phyloP scores from a whole-genome alignment of 768 basidiomycete genomes.

The Hydnomerulius pinastri region DNA sequence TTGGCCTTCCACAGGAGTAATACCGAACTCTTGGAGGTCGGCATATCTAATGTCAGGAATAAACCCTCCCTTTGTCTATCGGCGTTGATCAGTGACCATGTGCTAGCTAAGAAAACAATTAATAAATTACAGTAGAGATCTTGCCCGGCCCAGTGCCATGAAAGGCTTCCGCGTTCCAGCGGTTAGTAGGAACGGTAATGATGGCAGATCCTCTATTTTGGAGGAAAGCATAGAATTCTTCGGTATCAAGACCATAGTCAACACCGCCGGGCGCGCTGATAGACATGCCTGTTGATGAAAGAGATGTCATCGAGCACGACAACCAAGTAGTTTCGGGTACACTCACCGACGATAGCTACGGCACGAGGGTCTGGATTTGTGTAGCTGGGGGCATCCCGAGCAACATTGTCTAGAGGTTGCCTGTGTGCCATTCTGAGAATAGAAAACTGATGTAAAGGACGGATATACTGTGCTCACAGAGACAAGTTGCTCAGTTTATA shows the following conservation, averaged over 20 bases:
- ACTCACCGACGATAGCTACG: neutral
- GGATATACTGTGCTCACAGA: too few relatives aligned
- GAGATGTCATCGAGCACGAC: neutral
- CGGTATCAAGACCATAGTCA: neutral
- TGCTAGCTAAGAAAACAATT: neutral
- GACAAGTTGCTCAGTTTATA: too few relatives aligned
- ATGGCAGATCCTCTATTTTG: neutral
- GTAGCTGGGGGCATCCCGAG: too few relatives aligned
- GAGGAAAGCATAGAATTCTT: neutral
- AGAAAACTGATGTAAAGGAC: too few relatives aligned
- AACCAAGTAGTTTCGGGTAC: neutral
- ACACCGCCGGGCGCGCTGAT: neutral
- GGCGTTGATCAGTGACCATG: neutral
- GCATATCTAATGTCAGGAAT: neutral
- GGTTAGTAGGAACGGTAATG: neutral
- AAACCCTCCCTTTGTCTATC: neutral
- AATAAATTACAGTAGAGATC: neutral
- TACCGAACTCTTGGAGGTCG: conserved; percentile 35
- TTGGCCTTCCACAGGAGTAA: conserved; percentile 7
- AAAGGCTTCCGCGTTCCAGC: neutral
- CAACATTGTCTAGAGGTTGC: too few relatives aligned
- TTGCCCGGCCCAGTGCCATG: neutral
- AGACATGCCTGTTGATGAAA: neutral
- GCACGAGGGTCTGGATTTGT: neutral
- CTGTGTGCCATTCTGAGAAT: too few relatives aligned